Evolutionary conservation across 495 filamentous ascomycete genomes (phyloP), one percentile per base, ranked within the genome.

Genomic region (Trichoderma gamsii): DNA sequence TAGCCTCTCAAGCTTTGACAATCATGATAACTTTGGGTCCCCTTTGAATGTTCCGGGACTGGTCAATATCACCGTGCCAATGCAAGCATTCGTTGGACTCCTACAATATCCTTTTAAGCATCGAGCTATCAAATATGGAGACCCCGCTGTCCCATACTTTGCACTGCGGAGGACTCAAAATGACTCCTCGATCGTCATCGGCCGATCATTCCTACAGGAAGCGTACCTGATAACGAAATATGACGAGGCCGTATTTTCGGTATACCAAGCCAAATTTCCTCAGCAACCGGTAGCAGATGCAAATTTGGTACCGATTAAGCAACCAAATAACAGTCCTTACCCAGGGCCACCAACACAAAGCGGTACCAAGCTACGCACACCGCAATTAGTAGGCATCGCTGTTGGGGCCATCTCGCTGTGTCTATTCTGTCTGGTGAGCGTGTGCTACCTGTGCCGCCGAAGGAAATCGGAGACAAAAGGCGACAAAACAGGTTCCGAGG

Each of bases 131-230:
- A 70, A 78, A 43, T 83, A 76, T 69, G 78, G 77, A 11, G 74
- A 79, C 66, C 71, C 78, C 9, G 75, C 78, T 65, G 70, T 83
- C 21, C 79, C 82, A 21, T 91, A 91, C 74, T 90, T 92, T 69
- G 87, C 89, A 25, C 76, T 90, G 25, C 79, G 83, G 67, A 70
- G 74, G 13, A 73, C 74, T 0, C 74, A 77, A 59, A 81, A 84
- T 72, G 74, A 76, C 25, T 83, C 81, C n/a, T 80, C 86, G 68
- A 81, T 83, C 70, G 85, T 86, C n/a, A 81, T 91, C 69, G 89
- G 89, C n/a, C 84, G 89, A 35, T 75, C 79, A 4, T 91, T 91
- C 70, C 79, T 91, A 68, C 89, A 91, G 77, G 89, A 90, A 75
- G 83, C 86, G 18, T 91, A 91, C 69, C 71, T 91, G 13, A 84